Evolutionary conservation across 2,329 filamentous ascomycete genomes (phyloP), one percentile per base, ranked within the genome.

Genomic region (Didymellaceae sp.): DNA sequence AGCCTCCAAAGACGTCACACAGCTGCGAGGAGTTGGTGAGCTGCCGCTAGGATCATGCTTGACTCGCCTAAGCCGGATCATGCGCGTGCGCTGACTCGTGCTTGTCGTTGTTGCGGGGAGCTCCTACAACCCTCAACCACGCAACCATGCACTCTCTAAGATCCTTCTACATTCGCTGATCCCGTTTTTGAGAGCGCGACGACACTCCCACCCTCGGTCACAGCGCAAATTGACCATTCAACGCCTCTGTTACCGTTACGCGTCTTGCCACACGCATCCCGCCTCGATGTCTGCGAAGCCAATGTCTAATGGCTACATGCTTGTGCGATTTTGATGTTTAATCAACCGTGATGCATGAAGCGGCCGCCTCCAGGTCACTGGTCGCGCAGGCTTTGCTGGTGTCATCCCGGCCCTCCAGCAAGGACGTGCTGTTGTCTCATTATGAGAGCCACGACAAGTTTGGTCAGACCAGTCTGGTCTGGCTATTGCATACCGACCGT

Each of bases 211-310:
- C 20, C 33, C 6, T 42, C 28, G 6, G 28, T 20, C 3, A 33
- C 20, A 24, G n/a, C 20, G 18, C 28, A 42, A 14, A 42, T 16
- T 3, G 17, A 42, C 17, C 25, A 33, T n/a, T 17, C 40, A 9
- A 43, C 40, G 2, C 20, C 30, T 7, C 2, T 10, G 2, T 14
- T 26, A 30, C 10, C 14, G 2, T 14, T 26, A 30, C 10, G 20
- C 21, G 25, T 43, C n/a, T 33, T 34, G 9, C 30, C 14, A 11
- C 14, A 11, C 14, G 14, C 10, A n/a, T 43, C 10, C 33, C 30
- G 10, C 22, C 28, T 43, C 11, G 40, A 40, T 22, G 32, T 47
- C 42, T 75, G 74, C 61, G 68, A 74, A 38, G 52, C 75, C 31
- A 70, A 63, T 5, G 55, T 75, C 20, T 70, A 40, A 54, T 6